Evolutionary conservation across 768 basidiomycete genomes (phyloP).

Genomic region (Brasilioporus rufonigricans): DNA sequence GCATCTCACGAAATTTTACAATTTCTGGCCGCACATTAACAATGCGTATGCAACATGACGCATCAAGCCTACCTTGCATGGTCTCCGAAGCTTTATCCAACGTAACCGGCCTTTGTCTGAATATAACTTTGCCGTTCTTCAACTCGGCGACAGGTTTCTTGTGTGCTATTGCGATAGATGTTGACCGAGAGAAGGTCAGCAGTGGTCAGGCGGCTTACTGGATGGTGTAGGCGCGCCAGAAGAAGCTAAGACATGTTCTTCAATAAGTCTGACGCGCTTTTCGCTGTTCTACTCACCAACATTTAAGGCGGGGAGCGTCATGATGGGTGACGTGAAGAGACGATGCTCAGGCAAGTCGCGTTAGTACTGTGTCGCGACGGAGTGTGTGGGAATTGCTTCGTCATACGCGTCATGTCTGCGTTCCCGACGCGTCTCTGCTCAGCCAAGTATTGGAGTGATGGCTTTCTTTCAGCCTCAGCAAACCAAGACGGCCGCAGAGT

Average conservation of each 20-base stretch:
- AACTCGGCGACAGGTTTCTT: conserved; percentile 55
- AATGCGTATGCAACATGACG: not conserved
- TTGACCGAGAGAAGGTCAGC: not conserved
- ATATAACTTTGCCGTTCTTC: conserved; percentile 72
- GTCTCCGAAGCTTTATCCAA: conserved; percentile 82
- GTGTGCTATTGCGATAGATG: conserved; percentile 32
- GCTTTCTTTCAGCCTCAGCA: conserved; percentile 61
- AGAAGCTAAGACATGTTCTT: conserved; percentile 10
- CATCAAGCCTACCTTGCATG: conserved; percentile 59
- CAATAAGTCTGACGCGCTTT: conserved; percentile 3
- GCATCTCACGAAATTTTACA: conserved; percentile 72
- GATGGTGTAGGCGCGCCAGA: conserved; percentile 8
- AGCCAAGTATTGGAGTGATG: conserved; percentile 36
- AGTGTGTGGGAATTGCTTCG: conserved; percentile 30
- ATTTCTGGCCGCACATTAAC: conserved; percentile 48
- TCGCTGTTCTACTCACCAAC: conserved; percentile 15
- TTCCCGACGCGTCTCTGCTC: conserved; percentile 37
- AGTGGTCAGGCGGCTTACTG: conserved; percentile 14
- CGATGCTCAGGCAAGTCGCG: conserved; percentile 15
- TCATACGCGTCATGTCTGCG: conserved; percentile 38
- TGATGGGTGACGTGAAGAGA: conserved; percentile 17
- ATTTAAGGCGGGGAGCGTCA: conserved; percentile 17
- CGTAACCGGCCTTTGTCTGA: conserved; percentile 72
- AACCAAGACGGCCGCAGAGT: conserved; percentile 36
- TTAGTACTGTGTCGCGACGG: conserved; percentile 16